Evolutionary conservation across 768 basidiomycete genomes (phyloP), one percentile per base, ranked within the genome.

Genomic region (Tulasnella sp.): DNA sequence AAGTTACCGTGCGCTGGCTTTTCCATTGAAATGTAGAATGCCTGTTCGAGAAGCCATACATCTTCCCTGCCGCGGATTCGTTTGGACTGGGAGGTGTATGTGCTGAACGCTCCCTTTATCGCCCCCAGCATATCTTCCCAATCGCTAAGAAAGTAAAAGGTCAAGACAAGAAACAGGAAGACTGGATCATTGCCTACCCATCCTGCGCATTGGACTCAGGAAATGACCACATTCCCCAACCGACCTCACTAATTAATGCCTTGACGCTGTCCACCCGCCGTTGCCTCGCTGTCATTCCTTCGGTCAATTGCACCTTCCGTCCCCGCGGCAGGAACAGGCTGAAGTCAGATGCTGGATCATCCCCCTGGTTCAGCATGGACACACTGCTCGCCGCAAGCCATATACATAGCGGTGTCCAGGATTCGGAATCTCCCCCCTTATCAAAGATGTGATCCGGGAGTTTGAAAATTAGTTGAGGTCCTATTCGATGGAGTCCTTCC

Each of bases 191-290:
- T n/a, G 52, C 52, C n/a, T 24, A 52, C 52, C 24, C 8, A 0
- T 24, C 24, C 52, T 7, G n/a, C n/a, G n/a, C 0, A 0, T 0
- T 1, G 5, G 9, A 0, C 7, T 0, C 24, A 2, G 52, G 52
- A n/a, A 52, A 24, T n/a, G n/a, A 52, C 52, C 0, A 24, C 52
- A 24, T 52, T n/a, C n/a, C 52, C 52, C 52, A 52, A n/a, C 52
- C 52, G n/a, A 52, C 52, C 1, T 3, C 0, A 24, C 52, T 21
- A 7, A n/a, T 10, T 6, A 52, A 52, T 3, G 4, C 21, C 24
- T 52, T 21, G n/a, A 52, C 52, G 1, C 1, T 12, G 0, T 52
- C n/a, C 3, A 52, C 52, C 21, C 52, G 52, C 24, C 8, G 24
- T n/a, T n/a, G 52, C 21, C n/a, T 3, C 24, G n/a, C 52, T 24